Base-by-base conservation (phyloP, 805 yeast genomes). In the Sugiyamaella floridensis region DNA sequence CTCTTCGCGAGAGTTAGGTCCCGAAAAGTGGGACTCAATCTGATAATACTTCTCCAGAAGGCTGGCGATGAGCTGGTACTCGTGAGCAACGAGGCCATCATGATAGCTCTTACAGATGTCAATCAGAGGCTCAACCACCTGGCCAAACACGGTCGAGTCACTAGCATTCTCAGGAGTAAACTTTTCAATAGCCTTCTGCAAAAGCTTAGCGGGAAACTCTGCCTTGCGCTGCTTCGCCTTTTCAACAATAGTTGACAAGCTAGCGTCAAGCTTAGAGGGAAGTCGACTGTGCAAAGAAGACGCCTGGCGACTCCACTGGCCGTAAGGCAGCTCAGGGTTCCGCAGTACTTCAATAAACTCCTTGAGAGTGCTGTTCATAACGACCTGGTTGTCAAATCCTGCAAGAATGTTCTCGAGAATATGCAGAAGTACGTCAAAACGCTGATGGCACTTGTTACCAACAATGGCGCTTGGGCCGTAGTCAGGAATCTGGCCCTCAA, bases 301-400 rank as follows among this genome's bases (percentile, higher is more conserved):
- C 40, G 85, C 81, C 61, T 84, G 86, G 62, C 81, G 78, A 53
- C 71, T 72, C 99, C 99, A 93, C 74, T 89, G 96, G 37, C 95
- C 85, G 71, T 81, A 93, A 49, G 99, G 99, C 64, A 93, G 77
- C 55, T 85, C 83, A 47, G 83, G 85, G 65, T 89, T 81, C 66
- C 85, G 81, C 71, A 95, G 75, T 14, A 86, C 83, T 51, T 78
- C 83, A 56, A 86, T 78, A 62, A 90, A 75, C 55, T 77, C 82
- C 63, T 82, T 80, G 63, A 93, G 78, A 32, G 97, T 85, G 14
- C 86, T 75, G 61, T 83, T 84, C 95, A 93, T 81, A 57, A 90
- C 87, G 58, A 89, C 95, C 74, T 92, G 98, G 72, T 93, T 92
- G 68, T 95, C 99, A 63, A 80, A 93, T 58, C 99, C 99, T 48